Conservation (phyloP, 2,329 filamentous ascomycete genomes). For the Venturia aucupariae region DNA sequence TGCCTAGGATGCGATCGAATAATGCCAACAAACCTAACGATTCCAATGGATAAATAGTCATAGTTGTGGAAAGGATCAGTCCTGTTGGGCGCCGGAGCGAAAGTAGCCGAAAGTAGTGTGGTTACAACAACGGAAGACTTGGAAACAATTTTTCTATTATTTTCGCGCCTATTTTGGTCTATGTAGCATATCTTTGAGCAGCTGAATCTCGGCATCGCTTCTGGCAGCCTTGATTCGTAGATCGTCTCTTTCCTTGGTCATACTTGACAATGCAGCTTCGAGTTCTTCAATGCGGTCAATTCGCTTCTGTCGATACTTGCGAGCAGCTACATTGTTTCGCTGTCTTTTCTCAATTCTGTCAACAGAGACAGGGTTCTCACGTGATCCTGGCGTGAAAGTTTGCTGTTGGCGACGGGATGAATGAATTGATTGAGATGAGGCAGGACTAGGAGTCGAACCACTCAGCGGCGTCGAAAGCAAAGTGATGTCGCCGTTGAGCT, state of each 20-base stretch:
- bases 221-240: slow-evolving; percentile 53
- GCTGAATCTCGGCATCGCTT: slow-evolving; percentile 55
- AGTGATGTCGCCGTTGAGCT: not conserved
- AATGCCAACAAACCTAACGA: not conserved
- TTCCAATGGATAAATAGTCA: not conserved
- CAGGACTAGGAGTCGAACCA: not conserved
- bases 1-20: not conserved
- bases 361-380: not conserved
- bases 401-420: not conserved
- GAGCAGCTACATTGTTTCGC: slow-evolving; percentile 61
- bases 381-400: not conserved
- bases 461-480: not conserved
- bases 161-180: not conserved
- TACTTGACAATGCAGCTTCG: slow-evolving; percentile 49
- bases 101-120: not conserved
- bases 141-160: not conserved
- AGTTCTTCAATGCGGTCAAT: slow-evolving; percentile 56
- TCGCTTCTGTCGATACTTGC: slow-evolving; percentile 62
- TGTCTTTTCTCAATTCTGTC: slow-evolving; percentile 43
- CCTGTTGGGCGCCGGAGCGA: no score
- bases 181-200: slow-evolving; percentile 40
- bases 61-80: not conserved
- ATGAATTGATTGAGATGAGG: not conserved
- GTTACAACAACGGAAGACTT: not conserved
- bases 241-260: slow-evolving; percentile 54